Base-by-base conservation (phyloP, 371 early-diverging fungal species). In the Entomophthora muscae region DNA sequence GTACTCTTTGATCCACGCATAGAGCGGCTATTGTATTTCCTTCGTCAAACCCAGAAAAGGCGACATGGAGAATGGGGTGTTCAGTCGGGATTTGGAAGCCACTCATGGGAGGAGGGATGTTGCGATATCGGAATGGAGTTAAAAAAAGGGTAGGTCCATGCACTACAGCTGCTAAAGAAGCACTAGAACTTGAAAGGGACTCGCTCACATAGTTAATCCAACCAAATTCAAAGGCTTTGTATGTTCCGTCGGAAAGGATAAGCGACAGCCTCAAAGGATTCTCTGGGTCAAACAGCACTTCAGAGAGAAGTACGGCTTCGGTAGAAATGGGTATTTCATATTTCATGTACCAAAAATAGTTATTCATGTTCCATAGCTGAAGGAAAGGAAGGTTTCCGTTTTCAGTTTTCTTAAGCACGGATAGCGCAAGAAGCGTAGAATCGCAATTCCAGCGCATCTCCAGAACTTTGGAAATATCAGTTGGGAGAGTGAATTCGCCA, bases 41-140 rank as follows among this genome's bases (percentile, higher is more conserved):
- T 1, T 75, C 61, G 59, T 75, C 56, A n/a, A 69, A 66, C 2
- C 78, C 73, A n/a, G 79, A 78, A 67, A 89, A 88, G 1, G 83
- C 69, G 23, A 86, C 81, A 62, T 80, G 74, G 22, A 78, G 74
- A 5, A 78, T 75, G 1, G 85, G 76, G 12, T 68, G 65, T 1
- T 75, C 68, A 2, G 76, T 58, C 1, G 69, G 30, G 3, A 82
- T 26, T 0, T 74, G 73, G 52, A 78, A 72, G 17, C 77, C 75
- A 59, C 72, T 71, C 95, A 94, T 95, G 2, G 98, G 98, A 23
- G 98, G 98, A 57, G 98, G 98, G 13, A 95, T 88, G 68, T 95
- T 95, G 65, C 81, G 77, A 65, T 80, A 72, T 52, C 74, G 70
- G 68, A 95, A 93, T 7, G 96, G 95, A 7, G 98, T 98, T 62